Percentiles rank a stretch among this genome's conserved stretches.
Conservation (phyloP, 106 monocot genomes). For the Dendrobium huoshanense region DNA sequence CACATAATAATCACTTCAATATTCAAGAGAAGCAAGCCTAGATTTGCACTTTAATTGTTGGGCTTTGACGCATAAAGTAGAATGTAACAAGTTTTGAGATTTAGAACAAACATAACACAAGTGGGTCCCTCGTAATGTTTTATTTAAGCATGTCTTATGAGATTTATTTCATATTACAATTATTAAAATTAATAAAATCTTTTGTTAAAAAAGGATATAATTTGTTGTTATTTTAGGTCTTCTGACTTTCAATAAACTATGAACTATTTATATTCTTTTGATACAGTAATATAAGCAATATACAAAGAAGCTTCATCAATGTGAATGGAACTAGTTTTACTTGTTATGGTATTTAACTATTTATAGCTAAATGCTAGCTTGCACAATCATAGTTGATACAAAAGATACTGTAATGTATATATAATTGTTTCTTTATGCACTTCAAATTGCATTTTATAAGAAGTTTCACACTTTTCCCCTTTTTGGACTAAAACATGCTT, state of each 20-base stretch:
- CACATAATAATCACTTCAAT: too few relatives aligned
- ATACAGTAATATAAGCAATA: not conserved
- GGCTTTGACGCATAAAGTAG: too few relatives aligned
- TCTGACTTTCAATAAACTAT: not conserved
- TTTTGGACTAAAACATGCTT: not conserved
- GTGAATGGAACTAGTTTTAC: not conserved
- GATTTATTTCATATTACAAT: not conserved
- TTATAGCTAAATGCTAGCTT: not conserved
- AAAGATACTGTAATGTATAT: not conserved
- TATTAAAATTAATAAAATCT: not conserved
- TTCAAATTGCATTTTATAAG: not conserved
- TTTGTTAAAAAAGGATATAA: not conserved
- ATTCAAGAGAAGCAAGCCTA: too few relatives aligned
- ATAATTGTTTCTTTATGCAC: not conserved
- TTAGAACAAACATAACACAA: not conserved
- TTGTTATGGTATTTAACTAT: not conserved
- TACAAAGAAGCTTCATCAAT: not conserved
- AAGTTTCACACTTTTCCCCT: not conserved
- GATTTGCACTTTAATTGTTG: too few relatives aligned
- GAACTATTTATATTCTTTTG: not conserved
- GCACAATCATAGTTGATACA: not conserved
- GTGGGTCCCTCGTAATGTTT: not conserved
- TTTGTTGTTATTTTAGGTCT: not conserved
- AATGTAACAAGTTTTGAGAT: too few relatives aligned
- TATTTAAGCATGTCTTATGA: not conserved